Evolutionary conservation across 192 early-diverging fungal genomes (phyloP).

Genomic region (Rhizoclosmatium globosum): DNA sequence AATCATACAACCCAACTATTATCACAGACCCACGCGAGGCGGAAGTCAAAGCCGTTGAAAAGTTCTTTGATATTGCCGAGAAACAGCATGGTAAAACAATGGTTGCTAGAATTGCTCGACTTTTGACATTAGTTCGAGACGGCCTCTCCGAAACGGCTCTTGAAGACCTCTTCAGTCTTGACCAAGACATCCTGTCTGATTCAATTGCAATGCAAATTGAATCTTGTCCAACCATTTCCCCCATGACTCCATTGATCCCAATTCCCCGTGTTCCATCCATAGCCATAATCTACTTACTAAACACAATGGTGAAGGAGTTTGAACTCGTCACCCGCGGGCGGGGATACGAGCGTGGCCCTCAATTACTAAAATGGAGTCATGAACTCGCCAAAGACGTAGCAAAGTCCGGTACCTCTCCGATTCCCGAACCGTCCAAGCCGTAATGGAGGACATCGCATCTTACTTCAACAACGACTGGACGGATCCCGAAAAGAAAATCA

Average conservation of each 20-base stretch:
- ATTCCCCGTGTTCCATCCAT: conserved; percentile 37
- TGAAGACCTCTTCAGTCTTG: conserved; percentile 41
- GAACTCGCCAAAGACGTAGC: conserved; percentile 23
- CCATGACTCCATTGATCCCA: conserved; percentile 23
- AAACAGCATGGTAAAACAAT: conserved; percentile 32
- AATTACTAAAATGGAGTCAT: conserved; percentile 29
- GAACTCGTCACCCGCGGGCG: conserved; percentile 6
- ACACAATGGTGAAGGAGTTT: conserved; percentile 23
- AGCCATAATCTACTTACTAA: conserved; percentile 22
- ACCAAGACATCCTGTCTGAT: conserved; percentile 27
- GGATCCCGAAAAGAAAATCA: neutral
- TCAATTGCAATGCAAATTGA: conserved; percentile 31
- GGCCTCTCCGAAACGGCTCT: conserved; percentile 34
- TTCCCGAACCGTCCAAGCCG: conserved; percentile 15
- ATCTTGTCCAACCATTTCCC: neutral
- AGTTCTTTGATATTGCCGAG: conserved; percentile 29
- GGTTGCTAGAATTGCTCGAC: conserved; percentile 5
- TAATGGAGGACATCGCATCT: conserved; percentile 29
- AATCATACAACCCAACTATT: conserved; percentile 3
- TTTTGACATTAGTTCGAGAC: conserved; percentile 18
- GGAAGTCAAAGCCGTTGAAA: neutral
- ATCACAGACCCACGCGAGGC: neutral
- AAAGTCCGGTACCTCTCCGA: conserved; percentile 23
- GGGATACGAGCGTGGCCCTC: conserved; percentile 26
- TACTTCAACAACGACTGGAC: conserved; percentile 36